phyloP scores from a whole-genome alignment of 306 rosid species.

The Ormosia semicastrata region DNA sequence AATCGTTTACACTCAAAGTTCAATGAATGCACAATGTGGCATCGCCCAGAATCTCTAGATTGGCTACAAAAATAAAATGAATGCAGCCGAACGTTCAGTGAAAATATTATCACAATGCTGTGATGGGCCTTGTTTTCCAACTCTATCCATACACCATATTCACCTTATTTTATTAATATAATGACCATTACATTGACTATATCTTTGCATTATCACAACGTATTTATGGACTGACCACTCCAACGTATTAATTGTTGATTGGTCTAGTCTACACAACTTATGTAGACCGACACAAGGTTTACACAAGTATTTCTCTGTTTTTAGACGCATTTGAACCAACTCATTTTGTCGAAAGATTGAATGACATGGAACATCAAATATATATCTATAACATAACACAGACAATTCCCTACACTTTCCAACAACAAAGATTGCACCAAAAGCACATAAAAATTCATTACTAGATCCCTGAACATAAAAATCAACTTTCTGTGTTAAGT shows the following conservation, averaged over 20 bases:
- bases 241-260: neutral
- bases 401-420: neutral
- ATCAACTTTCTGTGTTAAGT: neutral
- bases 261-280: too few species aligned
- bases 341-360: constrained; percentile 6
- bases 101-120: neutral
- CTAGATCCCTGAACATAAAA: neutral
- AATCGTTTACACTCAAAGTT: neutral
- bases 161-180: neutral
- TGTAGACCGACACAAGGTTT: too few species aligned
- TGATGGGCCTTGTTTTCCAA: neutral
- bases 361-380: neutral
- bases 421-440: neutral
- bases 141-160: neutral
- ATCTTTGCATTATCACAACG: neutral
- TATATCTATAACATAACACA: neutral
- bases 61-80: neutral
- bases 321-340: neutral
- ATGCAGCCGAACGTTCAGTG: neutral
- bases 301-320: neutral
- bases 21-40: neutral
- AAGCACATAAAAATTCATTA: neutral
- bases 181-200: neutral
- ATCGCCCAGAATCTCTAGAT: neutral
- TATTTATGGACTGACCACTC: neutral